Evolutionary conservation across 768 basidiomycete species (phyloP), one percentile per base, ranked within the genome.

Genomic region (Mrakia blollopis): DNA sequence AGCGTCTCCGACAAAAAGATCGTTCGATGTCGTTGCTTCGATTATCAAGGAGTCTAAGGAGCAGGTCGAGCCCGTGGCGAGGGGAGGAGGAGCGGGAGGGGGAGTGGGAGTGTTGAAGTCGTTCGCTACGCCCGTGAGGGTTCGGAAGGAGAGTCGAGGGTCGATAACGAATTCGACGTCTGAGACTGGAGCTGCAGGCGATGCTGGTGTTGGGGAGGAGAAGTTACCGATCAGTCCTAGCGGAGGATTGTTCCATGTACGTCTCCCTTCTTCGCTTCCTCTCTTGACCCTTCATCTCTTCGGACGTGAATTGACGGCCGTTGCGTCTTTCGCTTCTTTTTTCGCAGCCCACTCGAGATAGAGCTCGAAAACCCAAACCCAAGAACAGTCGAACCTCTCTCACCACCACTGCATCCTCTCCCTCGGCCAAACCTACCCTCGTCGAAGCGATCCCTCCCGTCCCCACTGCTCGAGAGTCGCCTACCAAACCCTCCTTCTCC

Each of bases 301-400:
- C 9, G 32, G 44, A 6, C 44, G 44, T 11, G 11, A 13, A 13
- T 14, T 44, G 44, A 44, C 44, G 10, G 7, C 14, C 44, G 11
- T 44, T 14, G 44, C 39, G 39, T 41, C 39, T 50, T 44, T 68
- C 25, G 16, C 41, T 23, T 41, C 23, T 37, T 6, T 32, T 37
- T 25, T 69, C 39, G 44, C 41, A 71, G 70, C 70, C 70, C 13
- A 71, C 70, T 35, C 70, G 70, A 21, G 70, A 71, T 32, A n/a
- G 70, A 71, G 70, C 70, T 11, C 21, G 44, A 2, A 71, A 71
- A 35, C 70, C 70, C 23, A 71, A 71, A 35, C 50, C 39, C 39
- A 47, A 23, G 50, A 71, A 9, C 5, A 44, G 37, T 21, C 62
- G 62, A 63, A 11, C 62, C 16, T 63, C 62, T 7, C 62, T 63